Percentiles rank a stretch among this genome's conserved stretches.
phyloP scores from a whole-genome alignment of 2,329 filamentous ascomycete genomes.

The Fusarium tanahbumbuense region DNA sequence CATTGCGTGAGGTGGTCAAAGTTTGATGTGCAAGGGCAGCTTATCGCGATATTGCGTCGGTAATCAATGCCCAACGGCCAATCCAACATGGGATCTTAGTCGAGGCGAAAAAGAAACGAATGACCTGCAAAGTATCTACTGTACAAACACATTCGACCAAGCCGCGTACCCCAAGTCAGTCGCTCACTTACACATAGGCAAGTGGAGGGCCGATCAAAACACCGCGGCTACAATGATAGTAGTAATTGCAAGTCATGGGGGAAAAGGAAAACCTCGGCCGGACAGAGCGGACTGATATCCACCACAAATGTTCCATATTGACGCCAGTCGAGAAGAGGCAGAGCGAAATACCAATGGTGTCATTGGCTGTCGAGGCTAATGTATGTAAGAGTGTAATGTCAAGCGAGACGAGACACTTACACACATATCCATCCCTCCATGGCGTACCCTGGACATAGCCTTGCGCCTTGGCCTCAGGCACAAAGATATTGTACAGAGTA shows the following conservation, averaged over 20 bases:
- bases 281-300: slow-evolving; percentile 25
- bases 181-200: slow-evolving; percentile 20
- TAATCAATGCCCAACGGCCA: slow-evolving; percentile 20
- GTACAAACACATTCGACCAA: neutral
- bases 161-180: neutral
- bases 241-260: slow-evolving; percentile 4
- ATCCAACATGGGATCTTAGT: neutral
- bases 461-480: slow-evolving; percentile 27
- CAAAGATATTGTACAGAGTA: neutral
- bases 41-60: slow-evolving; percentile 26
- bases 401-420: slow-evolving; percentile 27
- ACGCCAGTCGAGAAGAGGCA: neutral
- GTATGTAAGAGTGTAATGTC: slow-evolving; percentile 13
- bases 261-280: slow-evolving; percentile 17
- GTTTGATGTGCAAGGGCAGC: slow-evolving; percentile 28
- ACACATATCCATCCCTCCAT: slow-evolving; percentile 11
- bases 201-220: slow-evolving; percentile 20
- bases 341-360: slow-evolving; percentile 12
- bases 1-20: slow-evolving; percentile 22
- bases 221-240: slow-evolving; percentile 1
- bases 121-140: neutral
- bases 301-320: neutral
- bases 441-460: neutral
- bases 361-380: slow-evolving; percentile 27
- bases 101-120: slow-evolving; percentile 1